phyloP scores from a whole-genome alignment of 306 rosid genomes.

The Cajanus cajan region DNA sequence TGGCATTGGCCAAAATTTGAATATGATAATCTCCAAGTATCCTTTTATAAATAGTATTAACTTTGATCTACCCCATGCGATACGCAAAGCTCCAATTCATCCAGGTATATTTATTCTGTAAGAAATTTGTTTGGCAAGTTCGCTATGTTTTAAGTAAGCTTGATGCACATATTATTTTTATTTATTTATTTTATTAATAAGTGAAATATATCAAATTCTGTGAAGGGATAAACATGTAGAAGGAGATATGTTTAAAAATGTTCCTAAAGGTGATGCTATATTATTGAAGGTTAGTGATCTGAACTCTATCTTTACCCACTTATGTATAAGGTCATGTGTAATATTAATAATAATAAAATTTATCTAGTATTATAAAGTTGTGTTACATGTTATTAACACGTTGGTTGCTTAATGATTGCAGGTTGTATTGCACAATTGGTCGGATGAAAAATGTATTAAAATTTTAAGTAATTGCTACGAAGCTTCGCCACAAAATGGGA shows the following conservation, averaged over 20 bases:
- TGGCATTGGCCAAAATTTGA: not conserved
- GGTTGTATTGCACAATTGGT: slow-evolving; percentile 35
- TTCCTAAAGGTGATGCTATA: slow-evolving; percentile 33
- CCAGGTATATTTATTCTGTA: not conserved
- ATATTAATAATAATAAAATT: too few relatives aligned
- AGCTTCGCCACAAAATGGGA: not conserved
- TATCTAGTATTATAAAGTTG: too few relatives aligned
- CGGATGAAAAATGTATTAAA: slow-evolving; percentile 19
- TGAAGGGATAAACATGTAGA: slow-evolving; percentile 33
- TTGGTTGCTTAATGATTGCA: not conserved
- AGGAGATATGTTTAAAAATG: slow-evolving; percentile 32
- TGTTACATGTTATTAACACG: too few relatives aligned
- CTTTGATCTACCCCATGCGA: slow-evolving; percentile 36
- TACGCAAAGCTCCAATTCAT: slow-evolving; percentile 24
- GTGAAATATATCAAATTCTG: not conserved
- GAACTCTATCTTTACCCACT: not conserved
- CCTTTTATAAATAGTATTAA: slow-evolving; percentile 27
- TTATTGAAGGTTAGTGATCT: slow-evolving; percentile 31
- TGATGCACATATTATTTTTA: too few relatives aligned
- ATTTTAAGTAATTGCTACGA: slow-evolving; percentile 13
- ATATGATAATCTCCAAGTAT: too few relatives aligned
- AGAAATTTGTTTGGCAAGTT: too few relatives aligned
- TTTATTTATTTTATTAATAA: not conserved
- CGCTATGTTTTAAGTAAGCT: too few relatives aligned
- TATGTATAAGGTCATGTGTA: too few relatives aligned